Evolutionary conservation across 805 yeast species (phyloP).

Genomic region (Tetrapisispora pingtungensis): DNA sequence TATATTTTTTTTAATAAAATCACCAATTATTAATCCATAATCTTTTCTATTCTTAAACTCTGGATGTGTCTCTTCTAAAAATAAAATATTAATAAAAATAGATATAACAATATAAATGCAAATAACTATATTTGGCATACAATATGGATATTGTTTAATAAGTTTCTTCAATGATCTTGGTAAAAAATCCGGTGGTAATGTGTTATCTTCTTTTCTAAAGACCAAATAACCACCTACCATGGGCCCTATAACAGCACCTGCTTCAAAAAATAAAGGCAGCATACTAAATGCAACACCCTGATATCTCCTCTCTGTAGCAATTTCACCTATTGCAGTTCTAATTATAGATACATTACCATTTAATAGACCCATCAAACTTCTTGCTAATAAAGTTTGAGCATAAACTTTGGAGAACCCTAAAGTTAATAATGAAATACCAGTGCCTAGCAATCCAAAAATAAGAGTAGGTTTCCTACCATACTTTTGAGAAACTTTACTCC

Average conservation of each 20-base stretch:
- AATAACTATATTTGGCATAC: constrained; percentile 43
- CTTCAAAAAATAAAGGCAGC: constrained; percentile 51
- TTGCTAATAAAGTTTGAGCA: constrained; percentile 42
- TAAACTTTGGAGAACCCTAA: constrained; percentile 48
- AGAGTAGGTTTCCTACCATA: constrained; percentile 50
- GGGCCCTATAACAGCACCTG: constrained; percentile 55
- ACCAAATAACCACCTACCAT: constrained; percentile 47
- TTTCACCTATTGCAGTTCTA: constrained; percentile 52
- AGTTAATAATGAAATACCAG: constrained; percentile 36
- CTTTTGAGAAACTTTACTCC: constrained; percentile 49
- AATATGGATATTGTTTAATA: constrained; percentile 37
- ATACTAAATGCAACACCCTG: constrained; percentile 56
- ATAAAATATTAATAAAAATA: constrained; percentile 33
- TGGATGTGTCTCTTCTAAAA: constrained; percentile 46
- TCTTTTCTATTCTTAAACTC: constrained; percentile 33
- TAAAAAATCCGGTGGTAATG: constrained; percentile 13
- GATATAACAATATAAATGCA: constrained; percentile 31
- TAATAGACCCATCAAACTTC: constrained; percentile 45
- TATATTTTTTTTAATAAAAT: constrained; percentile 16
- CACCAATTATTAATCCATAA: constrained; percentile 38
- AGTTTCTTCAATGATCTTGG: constrained; percentile 19
- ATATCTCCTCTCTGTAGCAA: constrained; percentile 45
- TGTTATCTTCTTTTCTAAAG: constrained; percentile 31
- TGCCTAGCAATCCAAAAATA: constrained; percentile 43
- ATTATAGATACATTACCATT: constrained; percentile 61